Evolutionary conservation across 2,329 filamentous ascomycete genomes (phyloP), one percentile per base, ranked within the genome.

Genomic region (Xylaria arbuscula): DNA sequence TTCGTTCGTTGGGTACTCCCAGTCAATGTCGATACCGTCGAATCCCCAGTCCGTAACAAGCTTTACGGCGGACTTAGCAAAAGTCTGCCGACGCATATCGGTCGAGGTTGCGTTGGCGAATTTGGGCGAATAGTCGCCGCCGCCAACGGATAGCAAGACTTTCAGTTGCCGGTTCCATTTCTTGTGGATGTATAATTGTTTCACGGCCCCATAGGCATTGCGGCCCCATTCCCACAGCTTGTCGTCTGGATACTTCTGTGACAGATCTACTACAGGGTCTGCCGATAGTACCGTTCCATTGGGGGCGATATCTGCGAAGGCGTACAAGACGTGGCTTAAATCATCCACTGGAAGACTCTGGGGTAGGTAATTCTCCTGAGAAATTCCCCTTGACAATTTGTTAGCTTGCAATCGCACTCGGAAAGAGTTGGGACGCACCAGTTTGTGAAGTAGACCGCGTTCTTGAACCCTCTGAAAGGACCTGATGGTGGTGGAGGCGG

Each of bases 81-180:
- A 97, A 1, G 71, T 85, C 68, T 82, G 81, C 13, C 93, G 87
- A 8, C 90, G 88, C 6, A 83, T 81, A 0, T 85, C 83, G 0
- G 90, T 90, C 19, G 88, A 88, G 0, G 88, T 88, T 0, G 90
- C 87, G 7, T 82, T 81, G 0, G 88, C 83, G 76, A 95, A 93
- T 73, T 92, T 91, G 62, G 86, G 80, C 3, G 90, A 92, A 78
- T 92, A 93, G 0, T 89, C 92, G 89, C 90, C 96, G 17, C 93
- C 93, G 48, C 93, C 93, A 68, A 97, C 91, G 42, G 90, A 93
- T 9, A 96, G 85, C n/a, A 96, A 81, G 1, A 91, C 85, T 80
- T 97, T 97, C 66, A 97, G 80, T 61, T 92, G 88, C 22, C 93
- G 88, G 78, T 97, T 88, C 72, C 85, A 81, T 80, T 93, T 90